Conservation (phyloP, 352 stramenopile species). For the Phytophthora sojae region DNA sequence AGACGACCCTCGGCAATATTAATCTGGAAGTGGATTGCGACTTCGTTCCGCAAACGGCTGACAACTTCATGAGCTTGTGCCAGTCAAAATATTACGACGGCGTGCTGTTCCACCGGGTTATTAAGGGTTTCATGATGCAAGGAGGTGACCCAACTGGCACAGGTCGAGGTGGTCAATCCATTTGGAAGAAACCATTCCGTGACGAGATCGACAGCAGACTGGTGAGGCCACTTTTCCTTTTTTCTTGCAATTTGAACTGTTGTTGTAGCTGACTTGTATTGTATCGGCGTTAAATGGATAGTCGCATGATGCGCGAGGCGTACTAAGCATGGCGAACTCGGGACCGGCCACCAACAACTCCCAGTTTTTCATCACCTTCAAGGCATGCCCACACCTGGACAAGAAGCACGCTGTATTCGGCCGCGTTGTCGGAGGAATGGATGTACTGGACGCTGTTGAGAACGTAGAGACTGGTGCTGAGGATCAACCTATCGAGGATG, state of each 20-base stretch:
- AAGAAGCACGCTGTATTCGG: constrained; percentile 99
- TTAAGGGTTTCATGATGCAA: constrained; percentile 97
- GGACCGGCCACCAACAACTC: constrained; percentile 95
- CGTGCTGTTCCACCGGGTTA: constrained; percentile 96
- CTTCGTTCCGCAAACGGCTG: constrained; percentile 94
- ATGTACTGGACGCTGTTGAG: constrained; percentile 86
- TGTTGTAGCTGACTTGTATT: constrained; percentile 8
- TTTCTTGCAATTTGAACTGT: neutral
- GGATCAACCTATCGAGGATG: constrained; percentile 84
- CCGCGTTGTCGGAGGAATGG: constrained; percentile 93
- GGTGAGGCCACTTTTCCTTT: constrained; percentile 39
- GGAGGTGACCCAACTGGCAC: constrained; percentile 95
- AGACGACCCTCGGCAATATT: constrained; percentile 94
- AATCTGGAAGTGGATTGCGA: constrained; percentile 97
- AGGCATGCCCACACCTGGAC: constrained; percentile 96
- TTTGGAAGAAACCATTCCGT: constrained; percentile 94
- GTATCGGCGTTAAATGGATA: constrained; percentile 28
- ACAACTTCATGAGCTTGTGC: constrained; percentile 98
- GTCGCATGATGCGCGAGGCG: constrained; percentile 84
- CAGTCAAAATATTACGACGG: constrained; percentile 94
- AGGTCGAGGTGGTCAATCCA: constrained; percentile 92
- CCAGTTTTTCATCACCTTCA: constrained; percentile 99
- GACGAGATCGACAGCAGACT: constrained; percentile 98
- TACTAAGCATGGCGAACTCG: constrained; percentile 98
- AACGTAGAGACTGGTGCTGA: constrained; percentile 71